Base-by-base conservation (phyloP, 208 protist genomes). In the Acanthamoeba lenticulata region DNA sequence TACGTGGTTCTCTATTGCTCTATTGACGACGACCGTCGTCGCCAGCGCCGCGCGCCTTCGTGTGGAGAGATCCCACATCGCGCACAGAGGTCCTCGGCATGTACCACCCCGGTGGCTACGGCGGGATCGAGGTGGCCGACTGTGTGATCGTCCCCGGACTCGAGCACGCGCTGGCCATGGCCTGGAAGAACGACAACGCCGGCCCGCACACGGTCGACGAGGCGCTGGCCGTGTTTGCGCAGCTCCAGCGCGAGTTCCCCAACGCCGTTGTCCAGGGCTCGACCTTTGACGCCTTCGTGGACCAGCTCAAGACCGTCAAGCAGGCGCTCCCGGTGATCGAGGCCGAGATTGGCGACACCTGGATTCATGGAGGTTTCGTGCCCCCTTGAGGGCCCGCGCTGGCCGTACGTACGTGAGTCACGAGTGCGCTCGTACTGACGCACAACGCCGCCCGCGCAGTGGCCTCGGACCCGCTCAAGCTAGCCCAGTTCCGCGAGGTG, bases 321-420 rank as follows among this genome's bases (percentile, higher is more conserved):
- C 0, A 2, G 19, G 32, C 57, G 32, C 49, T 94, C 17, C 92
- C 92, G 27, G 89, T 94, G 17, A 72, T 57, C 52, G 52, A 67
- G 34, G 24, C 24, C 32, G 92, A 94, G 60, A 94, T 94, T 29
- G 92, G 92, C 15, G 92, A 94, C 45, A 94, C 93, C 3, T 94
- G 93, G 93, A 94, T 94, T n/a, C 29, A 94, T 27, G 93, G 93
- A 81, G 45, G 69, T 81, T n/a, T n/a, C n/a, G n/a, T n/a, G n/a
- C n/a, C n/a, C n/a, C n/a, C n/a, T n/a, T n/a, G n/a, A n/a, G n/a
- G n/a, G n/a, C n/a, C n/a, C n/a, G n/a, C n/a, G n/a, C n/a, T n/a
- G n/a, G n/a, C n/a, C n/a, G n/a, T n/a, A n/a, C n/a, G n/a, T n/a
- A n/a, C n/a, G n/a, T n/a, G n/a, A n/a, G n/a, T n/a, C n/a, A n/a